Conservation (phyloP, 2,329 filamentous ascomycete genomes). For the Dactylellina haptotyla region DNA sequence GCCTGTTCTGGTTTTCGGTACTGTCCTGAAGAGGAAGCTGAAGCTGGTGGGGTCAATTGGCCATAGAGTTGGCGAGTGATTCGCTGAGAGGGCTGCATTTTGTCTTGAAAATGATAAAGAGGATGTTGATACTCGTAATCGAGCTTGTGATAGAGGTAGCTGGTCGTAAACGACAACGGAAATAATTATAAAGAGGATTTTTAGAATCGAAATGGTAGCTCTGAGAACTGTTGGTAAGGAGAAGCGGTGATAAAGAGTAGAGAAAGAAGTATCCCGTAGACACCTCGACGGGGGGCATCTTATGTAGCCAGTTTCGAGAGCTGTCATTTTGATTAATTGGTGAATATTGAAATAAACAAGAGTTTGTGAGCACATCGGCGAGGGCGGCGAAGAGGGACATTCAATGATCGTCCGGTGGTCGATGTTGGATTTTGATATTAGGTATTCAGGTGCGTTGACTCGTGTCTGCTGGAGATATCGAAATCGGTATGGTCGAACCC, state of each 20-base stretch:
- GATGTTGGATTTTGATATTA: not conserved
- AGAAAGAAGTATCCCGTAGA: not conserved
- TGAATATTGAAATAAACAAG: conserved; percentile 26
- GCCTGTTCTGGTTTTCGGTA: not conserved
- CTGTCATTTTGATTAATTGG: conserved; percentile 1
- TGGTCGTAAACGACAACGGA: not conserved
- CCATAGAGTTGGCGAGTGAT: not conserved
- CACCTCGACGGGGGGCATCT: not conserved
- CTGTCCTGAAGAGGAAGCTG: conserved; percentile 9
- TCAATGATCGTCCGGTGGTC: not conserved
- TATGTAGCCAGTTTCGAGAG: conserved; percentile 9
- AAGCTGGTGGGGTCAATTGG: conserved; percentile 2
- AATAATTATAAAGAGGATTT: not conserved
- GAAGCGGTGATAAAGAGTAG: conserved; percentile 18
- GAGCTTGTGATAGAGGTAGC: not conserved
- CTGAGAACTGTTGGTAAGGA: conserved; percentile 24
- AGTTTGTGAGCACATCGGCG: not conserved
- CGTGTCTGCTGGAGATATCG: not conserved
- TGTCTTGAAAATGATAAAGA: not conserved
- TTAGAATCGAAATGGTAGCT: not conserved
- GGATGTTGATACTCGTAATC: not conserved
- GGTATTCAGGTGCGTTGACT: not conserved
- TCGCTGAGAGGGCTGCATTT: conserved; percentile 6
- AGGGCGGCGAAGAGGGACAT: no score
- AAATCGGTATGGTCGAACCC: not conserved